Base-by-base conservation (phyloP, 2,329 filamentous ascomycete genomes). In the Clonostachys sp. region DNA sequence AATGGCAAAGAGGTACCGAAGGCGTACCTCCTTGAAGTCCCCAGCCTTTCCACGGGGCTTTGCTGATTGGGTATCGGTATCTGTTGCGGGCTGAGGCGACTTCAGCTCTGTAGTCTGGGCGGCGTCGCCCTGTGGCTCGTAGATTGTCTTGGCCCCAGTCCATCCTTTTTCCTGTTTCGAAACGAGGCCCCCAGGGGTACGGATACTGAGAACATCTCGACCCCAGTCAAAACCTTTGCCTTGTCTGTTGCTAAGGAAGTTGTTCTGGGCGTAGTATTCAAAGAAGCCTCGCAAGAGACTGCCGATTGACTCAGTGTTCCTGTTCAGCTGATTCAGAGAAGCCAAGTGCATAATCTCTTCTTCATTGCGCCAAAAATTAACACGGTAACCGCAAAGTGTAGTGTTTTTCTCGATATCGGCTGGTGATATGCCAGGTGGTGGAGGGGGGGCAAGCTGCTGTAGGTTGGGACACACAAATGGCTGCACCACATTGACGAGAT, bases 401-500 rank as follows among this genome's bases (percentile, higher is more conserved):
- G 50, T 44, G 6, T 48, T 50, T 3, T 50, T 47, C 43, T 63
- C 59, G 9, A 54, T 41, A 34, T 60, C 54, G 34, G 51, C 41
- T n/a, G 53, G 48, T 4, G 53, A 54, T 34, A 55, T 49, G 20
- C 64, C 57, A 13, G 60, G 61, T 38, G 66, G 67, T 12, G 70
- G 70, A 9, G 64, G 68, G 10, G 68, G 73, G 35, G 67, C 75
- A 55, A 77, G 71, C 47, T 75, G 67, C 60, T 95, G 90, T 3
- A 96, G 75, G 58, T 96, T 96, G 0, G 88, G 89, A 49, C 89
- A 83, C 16, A 96, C 87, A 46, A 90, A 89, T 1, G 91, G 91
- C 43, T 81, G 74, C 1, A 80, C 87, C 45, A 96, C 66, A 56
- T 96, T 95, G 59, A 94, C 83, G 30, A 96, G 78, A 60, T 92